Base-by-base conservation (phyloP, 2,329 filamentous ascomycete genomes). In the Cladosporium cucumerinum region DNA sequence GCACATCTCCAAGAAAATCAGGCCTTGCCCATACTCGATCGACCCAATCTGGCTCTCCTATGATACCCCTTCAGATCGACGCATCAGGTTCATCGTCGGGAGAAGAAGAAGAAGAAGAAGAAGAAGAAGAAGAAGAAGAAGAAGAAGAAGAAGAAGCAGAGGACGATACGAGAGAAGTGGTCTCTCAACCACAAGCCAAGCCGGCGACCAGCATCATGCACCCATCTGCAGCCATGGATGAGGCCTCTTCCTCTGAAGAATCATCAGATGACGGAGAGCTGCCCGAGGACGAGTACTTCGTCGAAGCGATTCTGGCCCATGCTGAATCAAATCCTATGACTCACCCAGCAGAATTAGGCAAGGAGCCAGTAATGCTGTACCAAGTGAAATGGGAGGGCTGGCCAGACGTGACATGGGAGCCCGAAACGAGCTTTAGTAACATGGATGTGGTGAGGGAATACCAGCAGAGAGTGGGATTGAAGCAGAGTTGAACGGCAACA, bases 391-490 rank as follows among this genome's bases (percentile, higher is more conserved):
- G 73, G 73, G 69, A 65, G 61, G 73, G 74, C 3, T 73, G 63
- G 34, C 65, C 69, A 3, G 72, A 74, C 18, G 66, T 67, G 10
- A 74, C 73, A 0, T 77, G 75, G 75, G 74, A 77, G 66, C 74
- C 75, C 0, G 65, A 61, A 16, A 66, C 71, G 7, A 75, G 72
- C 59, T 76, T 77, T 62, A 66, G 65, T 5, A 74, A 74, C 60
- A 62, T 58, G 25, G 67, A 62, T 10, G 66, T 73, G 12, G 62
- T 77, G 10, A 61, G 66, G 2, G 70, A 69, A 2, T 77, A 77
- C 63, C 67, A 69, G 11, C 43, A 63, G 30, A 66, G 61, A 12
- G 62, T 67, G 10, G 69, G 67, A 25, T 48, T 71, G 26, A 52
- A 52, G 16, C 25, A n/a, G 55, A 49, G 25, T 30, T 48, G 12